Conservation (phyloP, 1,139 yeast species). For the Blastobotrys buckinghamii region DNA sequence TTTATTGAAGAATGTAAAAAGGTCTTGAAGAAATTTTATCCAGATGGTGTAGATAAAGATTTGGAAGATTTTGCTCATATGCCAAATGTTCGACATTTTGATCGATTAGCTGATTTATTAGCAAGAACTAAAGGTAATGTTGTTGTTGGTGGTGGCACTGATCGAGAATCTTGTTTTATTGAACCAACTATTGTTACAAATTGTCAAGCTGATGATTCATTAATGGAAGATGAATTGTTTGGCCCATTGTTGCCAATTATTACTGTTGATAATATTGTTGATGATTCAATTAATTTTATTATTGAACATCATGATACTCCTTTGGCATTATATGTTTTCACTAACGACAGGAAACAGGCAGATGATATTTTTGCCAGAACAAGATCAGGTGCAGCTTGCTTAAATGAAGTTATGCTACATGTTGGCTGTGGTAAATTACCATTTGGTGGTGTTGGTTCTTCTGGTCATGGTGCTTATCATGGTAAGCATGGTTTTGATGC, state of each 20-base stretch:
- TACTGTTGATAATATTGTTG: slow-evolving; percentile 44
- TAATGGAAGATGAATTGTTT: slow-evolving; percentile 75
- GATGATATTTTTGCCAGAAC: slow-evolving; percentile 47
- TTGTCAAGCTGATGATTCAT: slow-evolving; percentile 57
- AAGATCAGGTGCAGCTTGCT: slow-evolving; percentile 67
- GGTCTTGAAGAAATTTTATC: slow-evolving; percentile 45
- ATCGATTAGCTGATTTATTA: slow-evolving; percentile 44
- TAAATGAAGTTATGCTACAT: slow-evolving; percentile 72
- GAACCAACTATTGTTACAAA: slow-evolving; percentile 70
- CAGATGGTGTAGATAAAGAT: slow-evolving; percentile 32
- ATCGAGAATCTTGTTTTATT: slow-evolving; percentile 43
- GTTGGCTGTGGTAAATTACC: slow-evolving; percentile 70
- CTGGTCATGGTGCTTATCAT: slow-evolving; percentile 72
- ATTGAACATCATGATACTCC: slow-evolving; percentile 69
- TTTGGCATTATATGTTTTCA: slow-evolving; percentile 72
- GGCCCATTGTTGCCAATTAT: slow-evolving; percentile 83
- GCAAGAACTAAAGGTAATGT: slow-evolving; percentile 52
- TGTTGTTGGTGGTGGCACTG: slow-evolving; percentile 50
- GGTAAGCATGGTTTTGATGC: slow-evolving; percentile 66
- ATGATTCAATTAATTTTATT: slow-evolving; percentile 45
- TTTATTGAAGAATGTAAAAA: slow-evolving; percentile 44
- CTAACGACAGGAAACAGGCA: slow-evolving; percentile 48
- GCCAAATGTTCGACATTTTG: slow-evolving; percentile 54
- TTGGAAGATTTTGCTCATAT: slow-evolving; percentile 52
- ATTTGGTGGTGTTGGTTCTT: slow-evolving; percentile 85